phyloP scores from a whole-genome alignment of 768 basidiomycete species.

The Lanmaoa rubissima region DNA sequence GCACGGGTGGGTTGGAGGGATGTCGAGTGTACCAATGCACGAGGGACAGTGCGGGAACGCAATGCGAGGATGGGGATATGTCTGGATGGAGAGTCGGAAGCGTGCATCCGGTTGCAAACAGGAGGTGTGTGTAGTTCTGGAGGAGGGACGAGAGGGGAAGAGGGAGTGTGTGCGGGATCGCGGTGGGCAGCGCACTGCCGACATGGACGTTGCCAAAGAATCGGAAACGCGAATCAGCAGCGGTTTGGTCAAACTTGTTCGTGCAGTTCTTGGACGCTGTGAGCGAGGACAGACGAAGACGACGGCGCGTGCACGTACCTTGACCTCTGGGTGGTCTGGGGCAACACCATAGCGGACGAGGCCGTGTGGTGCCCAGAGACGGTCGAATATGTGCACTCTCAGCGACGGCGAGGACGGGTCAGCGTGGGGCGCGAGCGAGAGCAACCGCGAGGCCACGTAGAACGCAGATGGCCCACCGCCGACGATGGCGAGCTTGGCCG shows the following conservation, averaged over 20 bases:
- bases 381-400: conserved; percentile 86
- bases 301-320: conserved; percentile 42
- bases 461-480: conserved; percentile 98
- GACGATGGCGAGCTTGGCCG: conserved; percentile 79
- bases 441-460: conserved; percentile 86
- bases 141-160: conserved; percentile 63
- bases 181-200: conserved; percentile 31
- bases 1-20: conserved; percentile 62
- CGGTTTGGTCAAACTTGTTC: conserved; percentile 86
- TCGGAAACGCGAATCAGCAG: conserved; percentile 73
- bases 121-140: conserved; percentile 76
- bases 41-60: conserved; percentile 72
- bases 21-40: conserved; percentile 98
- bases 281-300: conserved; percentile 8
- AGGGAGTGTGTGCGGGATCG: conserved; percentile 51
- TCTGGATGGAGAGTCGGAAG: conserved; percentile 57
- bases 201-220: conserved; percentile 93
- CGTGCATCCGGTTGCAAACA: conserved; percentile 86
- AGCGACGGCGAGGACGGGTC: conserved; percentile 36
- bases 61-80: conserved; percentile 47
- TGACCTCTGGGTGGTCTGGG: conserved; percentile 98
- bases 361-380: conserved; percentile 92
- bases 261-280: conserved; percentile 77
- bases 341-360: conserved; percentile 96
- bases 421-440: conserved; percentile 53